A percentile compares a stretch with the other conserved stretches of the same genome.
These are phyloP conservation scores for Candida vaughaniae DNA, from an alignment of 805 yeast species.

Conservation along the genomic window DNA sequence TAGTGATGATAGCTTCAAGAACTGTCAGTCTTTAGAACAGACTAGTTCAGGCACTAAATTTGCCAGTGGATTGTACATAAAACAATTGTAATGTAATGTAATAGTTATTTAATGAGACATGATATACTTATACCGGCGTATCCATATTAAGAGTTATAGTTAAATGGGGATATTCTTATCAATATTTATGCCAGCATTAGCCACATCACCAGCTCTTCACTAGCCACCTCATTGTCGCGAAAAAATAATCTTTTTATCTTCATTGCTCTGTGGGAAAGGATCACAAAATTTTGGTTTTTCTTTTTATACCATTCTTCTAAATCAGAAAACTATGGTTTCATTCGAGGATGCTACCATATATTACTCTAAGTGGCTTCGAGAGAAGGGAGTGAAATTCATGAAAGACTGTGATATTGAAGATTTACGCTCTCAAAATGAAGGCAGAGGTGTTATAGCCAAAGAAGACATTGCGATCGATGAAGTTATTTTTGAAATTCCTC, in stretches of 20 bases:
- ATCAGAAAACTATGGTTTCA: no score
- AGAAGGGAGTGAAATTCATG: slow-evolving; percentile 45
- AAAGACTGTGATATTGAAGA: slow-evolving; percentile 62
- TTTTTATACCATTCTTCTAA: background rate
- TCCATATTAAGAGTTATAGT: no score
- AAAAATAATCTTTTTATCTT: background rate
- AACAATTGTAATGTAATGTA: slow-evolving; percentile 2
- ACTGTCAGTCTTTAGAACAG: slow-evolving; percentile 12
- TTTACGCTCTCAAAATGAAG: slow-evolving; percentile 57
- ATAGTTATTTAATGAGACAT: no score
- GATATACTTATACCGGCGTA: no score
- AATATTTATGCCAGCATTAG: no score
- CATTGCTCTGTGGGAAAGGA: background rate
- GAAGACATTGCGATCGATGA: slow-evolving; percentile 64
- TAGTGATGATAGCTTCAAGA: slow-evolving; percentile 44
- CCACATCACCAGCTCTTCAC: slow-evolving; percentile 1
- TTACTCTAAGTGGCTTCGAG: slow-evolving; percentile 28
- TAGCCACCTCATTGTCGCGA: background rate
- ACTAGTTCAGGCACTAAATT: slow-evolving; percentile 11
- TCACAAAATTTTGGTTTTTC: background rate
- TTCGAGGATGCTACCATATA: slow-evolving; percentile 17
- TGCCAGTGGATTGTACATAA: slow-evolving; percentile 20
- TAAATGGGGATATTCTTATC: no score
- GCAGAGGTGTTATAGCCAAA: slow-evolving; percentile 72
- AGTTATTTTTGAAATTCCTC: slow-evolving; percentile 66